phyloP scores from a whole-genome alignment of 2,329 filamentous ascomycete species.

The Stenocarpella maydis region DNA sequence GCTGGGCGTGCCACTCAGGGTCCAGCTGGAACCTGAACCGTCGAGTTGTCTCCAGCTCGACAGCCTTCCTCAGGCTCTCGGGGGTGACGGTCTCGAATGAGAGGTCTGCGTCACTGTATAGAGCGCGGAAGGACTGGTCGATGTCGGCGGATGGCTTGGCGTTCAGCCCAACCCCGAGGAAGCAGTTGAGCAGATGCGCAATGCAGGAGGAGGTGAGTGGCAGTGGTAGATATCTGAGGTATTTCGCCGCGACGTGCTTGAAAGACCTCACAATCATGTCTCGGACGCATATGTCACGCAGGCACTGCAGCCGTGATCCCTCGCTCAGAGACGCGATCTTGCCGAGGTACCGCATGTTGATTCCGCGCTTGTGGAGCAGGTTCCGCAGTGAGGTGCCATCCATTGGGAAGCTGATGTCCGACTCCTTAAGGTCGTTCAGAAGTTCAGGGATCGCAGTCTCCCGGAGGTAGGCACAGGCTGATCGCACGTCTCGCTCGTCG shows the following conservation, averaged over 20 bases:
- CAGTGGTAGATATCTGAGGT: slow-evolving; percentile 81
- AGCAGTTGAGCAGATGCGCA: slow-evolving; percentile 90
- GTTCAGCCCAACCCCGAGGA: slow-evolving; percentile 81
- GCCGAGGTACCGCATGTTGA: slow-evolving; percentile 97
- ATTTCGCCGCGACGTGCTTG: slow-evolving; percentile 86
- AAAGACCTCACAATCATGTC: slow-evolving; percentile 97
- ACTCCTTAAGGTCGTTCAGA: slow-evolving; percentile 85
- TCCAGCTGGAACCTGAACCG: slow-evolving; percentile 82
- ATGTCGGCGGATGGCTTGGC: slow-evolving; percentile 79
- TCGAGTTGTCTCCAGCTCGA: slow-evolving; percentile 74
- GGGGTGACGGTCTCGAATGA: slow-evolving; percentile 83
- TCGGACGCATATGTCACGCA: slow-evolving; percentile 80
- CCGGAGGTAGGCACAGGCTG: slow-evolving; percentile 80
- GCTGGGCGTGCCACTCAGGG: slow-evolving; percentile 69
- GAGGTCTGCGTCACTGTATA: slow-evolving; percentile 86
- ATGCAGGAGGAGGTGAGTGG: slow-evolving; percentile 82
- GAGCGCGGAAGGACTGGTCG: slow-evolving; percentile 74
- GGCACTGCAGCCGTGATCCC: slow-evolving; percentile 76
- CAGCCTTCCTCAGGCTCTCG: slow-evolving; percentile 71
- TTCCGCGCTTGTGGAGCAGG: slow-evolving; percentile 93
- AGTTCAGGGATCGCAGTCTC: slow-evolving; percentile 84
- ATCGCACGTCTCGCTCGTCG: slow-evolving; percentile 89
- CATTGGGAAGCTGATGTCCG: slow-evolving; percentile 97
- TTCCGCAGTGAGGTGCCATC: slow-evolving; percentile 91
- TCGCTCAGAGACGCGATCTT: slow-evolving; percentile 76